Base-by-base conservation (phyloP, 495 filamentous ascomycete species). In the Aspergillus affinis region DNA sequence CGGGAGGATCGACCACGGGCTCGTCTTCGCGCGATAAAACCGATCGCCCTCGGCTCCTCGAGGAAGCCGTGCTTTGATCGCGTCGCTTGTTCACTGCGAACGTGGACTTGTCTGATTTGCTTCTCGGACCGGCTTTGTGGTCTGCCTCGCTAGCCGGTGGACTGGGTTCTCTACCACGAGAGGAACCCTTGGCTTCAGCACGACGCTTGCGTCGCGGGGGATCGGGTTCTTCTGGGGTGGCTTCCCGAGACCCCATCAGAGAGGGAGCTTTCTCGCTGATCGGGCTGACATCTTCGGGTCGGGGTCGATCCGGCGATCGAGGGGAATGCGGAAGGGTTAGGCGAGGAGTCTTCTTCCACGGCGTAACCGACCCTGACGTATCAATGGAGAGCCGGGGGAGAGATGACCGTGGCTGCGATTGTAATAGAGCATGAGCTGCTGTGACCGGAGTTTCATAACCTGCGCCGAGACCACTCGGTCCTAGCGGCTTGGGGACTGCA, bases 11-110 rank as follows among this genome's bases (percentile, higher is more conserved):
- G 27, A 80, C 69, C 7, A 76, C 74, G 2, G 77, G 68, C 32
- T 84, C 84, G 56, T 81, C 84, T 32, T 81, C 79, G 44, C 83
- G 81, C 3, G 83, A 86, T 32, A 75, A 65, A 13, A 86, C 72
- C 5, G 88, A 90, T 48, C 80, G 77, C 56, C 84, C 85, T 51
- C 84, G 77, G 54, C 81, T 83, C n/a, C 77, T 74, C 0, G 82
- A 82, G 4, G 85, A 86, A 26, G 80, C 75, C 21, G 75, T 77
- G 61, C 86, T 87, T 23, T 73, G 75, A 49, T 79, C 83, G 30
- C 78, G 78, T 41, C 70, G 73, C 49, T 72, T 72, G 6, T 67
- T 72, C 41, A 56, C 58, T 26, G 60, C 65, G 58, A 23, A 56
- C 55, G 65, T 63, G 67, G 60, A 51, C 68, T 71, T 72, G 66